phyloP scores from a whole-genome alignment of 495 filamentous ascomycete species.

The Cercophora samala region DNA sequence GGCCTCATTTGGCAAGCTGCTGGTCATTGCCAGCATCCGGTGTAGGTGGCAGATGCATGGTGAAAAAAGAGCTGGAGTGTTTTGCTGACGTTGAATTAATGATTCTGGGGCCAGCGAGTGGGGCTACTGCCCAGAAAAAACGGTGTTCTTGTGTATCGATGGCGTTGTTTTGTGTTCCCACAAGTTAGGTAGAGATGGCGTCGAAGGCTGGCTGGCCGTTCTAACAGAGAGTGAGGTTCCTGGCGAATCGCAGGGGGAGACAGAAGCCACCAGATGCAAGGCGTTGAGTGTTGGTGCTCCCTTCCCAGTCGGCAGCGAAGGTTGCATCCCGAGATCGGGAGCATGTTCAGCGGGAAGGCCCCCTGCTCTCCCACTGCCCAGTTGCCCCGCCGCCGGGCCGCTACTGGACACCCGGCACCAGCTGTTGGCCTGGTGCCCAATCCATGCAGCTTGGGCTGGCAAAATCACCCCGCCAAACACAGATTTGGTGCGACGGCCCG shows the following conservation, averaged over 20 bases:
- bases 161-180: neutral
- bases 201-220: neutral
- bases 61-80: too few relatives aligned
- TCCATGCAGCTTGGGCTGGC: neutral
- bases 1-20: too few relatives aligned
- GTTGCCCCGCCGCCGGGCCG: too few relatives aligned
- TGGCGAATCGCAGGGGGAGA: neutral
- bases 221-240: neutral
- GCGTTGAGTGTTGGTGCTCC: neutral
- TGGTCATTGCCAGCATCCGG: too few relatives aligned
- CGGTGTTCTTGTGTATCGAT: neutral
- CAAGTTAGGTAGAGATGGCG: neutral
- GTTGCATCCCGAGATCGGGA: neutral
- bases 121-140: neutral
- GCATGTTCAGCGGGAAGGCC: neutral
- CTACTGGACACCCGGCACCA: neutral
- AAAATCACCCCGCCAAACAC: conserved; percentile 11
- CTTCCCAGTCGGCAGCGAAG: neutral
- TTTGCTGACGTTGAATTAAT: conserved; percentile 2
- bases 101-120: neutral
- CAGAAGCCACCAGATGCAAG: neutral
- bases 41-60: too few relatives aligned
- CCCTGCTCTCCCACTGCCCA: too few relatives aligned
- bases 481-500: conserved; percentile 4
- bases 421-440: neutral